These are phyloP conservation scores for Globisporangium viniferum DNA, from an alignment of 352 stramenopile genomes.

Conservation along the genomic window DNA sequence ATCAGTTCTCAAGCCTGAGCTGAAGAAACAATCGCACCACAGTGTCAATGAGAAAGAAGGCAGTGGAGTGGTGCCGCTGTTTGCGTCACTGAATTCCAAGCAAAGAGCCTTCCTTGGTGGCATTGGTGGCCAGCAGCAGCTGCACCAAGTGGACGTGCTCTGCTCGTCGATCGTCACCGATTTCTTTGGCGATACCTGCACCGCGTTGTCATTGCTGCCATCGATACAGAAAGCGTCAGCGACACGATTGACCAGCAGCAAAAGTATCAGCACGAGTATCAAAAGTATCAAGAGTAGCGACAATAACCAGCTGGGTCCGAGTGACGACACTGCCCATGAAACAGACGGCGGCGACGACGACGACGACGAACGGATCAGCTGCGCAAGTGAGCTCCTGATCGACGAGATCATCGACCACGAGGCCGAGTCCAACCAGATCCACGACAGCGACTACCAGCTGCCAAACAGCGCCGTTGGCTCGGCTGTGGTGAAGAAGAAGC, in stretches of 20 bases:
- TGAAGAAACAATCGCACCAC: neutral
- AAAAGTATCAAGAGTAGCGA: neutral
- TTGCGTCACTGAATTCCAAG: neutral
- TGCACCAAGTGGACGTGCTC: constrained; percentile 35
- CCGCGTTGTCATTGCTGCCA: neutral
- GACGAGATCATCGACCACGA: constrained; percentile 13
- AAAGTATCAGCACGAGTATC: neutral
- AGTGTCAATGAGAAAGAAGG: too few relatives aligned
- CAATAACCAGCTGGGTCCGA: constrained; percentile 14
- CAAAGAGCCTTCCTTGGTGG: neutral
- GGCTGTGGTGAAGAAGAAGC: neutral
- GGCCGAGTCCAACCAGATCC: constrained; percentile 11
- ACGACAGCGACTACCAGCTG: constrained; percentile 2
- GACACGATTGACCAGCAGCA: neutral
- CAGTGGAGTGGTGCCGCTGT: neutral
- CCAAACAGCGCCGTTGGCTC: neutral
- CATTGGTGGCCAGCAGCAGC: neutral
- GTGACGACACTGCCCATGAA: neutral
- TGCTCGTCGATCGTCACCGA: constrained; percentile 41
- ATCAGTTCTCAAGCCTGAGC: neutral
- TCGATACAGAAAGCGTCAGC: neutral
- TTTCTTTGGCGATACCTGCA: constrained; percentile 26
- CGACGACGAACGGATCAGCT: neutral
- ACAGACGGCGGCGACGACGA: neutral
- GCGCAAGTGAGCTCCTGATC: constrained; percentile 9